These are phyloP conservation scores for Oxytropis ochrocephala DNA, from an alignment of 306 rosid species.

Conservation along the genomic window DNA sequence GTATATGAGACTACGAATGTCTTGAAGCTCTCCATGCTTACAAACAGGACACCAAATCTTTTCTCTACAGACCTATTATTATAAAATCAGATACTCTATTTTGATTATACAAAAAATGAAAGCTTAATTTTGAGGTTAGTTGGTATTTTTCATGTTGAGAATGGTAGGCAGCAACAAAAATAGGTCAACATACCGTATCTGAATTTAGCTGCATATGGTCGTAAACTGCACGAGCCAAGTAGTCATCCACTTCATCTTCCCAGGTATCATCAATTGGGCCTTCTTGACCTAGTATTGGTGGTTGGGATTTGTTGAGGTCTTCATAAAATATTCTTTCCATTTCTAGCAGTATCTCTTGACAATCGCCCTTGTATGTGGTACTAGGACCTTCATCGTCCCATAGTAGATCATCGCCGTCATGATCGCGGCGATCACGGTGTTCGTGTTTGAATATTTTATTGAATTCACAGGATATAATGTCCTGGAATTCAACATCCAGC, in stretches of 20 bases:
- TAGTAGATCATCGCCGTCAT: slow-evolving; percentile 35
- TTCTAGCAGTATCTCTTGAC: slow-evolving; percentile 65
- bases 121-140: neutral
- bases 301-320: slow-evolving; percentile 38
- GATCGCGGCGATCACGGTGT: neutral
- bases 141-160: neutral
- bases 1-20: slow-evolving; percentile 35
- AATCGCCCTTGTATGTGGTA: slow-evolving; percentile 46
- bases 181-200: slow-evolving; percentile 45
- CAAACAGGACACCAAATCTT: slow-evolving; percentile 86
- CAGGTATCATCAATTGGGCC: slow-evolving; percentile 43
- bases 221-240: slow-evolving; percentile 62
- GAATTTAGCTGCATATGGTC: slow-evolving; percentile 68
- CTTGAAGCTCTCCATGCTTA: slow-evolving; percentile 67
- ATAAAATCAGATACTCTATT: slow-evolving; percentile 15
- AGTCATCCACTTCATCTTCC: slow-evolving; percentile 81
- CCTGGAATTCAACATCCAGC: slow-evolving; percentile 37
- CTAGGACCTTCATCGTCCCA: slow-evolving; percentile 67
- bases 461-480: slow-evolving; percentile 67
- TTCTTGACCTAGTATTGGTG: slow-evolving; percentile 34
- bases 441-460: slow-evolving; percentile 42
- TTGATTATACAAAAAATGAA: neutral
- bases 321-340: slow-evolving; percentile 82
- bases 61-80: slow-evolving; percentile 30
- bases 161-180: neutral